Conservation (phyloP, 225 moss, liverwort and hornwort genomes). For the Ulota crispa region DNA sequence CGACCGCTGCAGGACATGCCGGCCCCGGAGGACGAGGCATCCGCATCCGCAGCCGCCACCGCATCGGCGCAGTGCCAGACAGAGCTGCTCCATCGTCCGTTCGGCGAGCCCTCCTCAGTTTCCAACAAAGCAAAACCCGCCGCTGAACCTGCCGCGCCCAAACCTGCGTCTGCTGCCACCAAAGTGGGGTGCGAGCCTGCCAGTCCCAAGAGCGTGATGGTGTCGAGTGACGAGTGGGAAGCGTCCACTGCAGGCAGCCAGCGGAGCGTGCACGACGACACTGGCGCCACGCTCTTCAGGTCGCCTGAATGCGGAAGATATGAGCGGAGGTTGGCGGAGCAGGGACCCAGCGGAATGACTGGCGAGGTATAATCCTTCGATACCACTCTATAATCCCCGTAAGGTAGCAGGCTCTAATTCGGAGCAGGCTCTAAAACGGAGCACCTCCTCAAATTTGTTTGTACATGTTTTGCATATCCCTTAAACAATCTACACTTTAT, state of each 20-base stretch:
- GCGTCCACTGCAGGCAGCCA: background rate
- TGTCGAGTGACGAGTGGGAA: slow-evolving; percentile 16
- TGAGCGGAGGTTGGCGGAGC: slow-evolving; percentile 17
- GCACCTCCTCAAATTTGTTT: too few relatives aligned
- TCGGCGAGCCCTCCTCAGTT: background rate
- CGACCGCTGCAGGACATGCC: slow-evolving; percentile 11
- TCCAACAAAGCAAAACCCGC: background rate
- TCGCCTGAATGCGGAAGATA: slow-evolving; percentile 10
- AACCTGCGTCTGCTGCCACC: background rate
- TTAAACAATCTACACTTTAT: too few relatives aligned
- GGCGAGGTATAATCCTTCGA: slow-evolving; percentile 14
- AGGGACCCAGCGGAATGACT: background rate
- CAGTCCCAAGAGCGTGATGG: slow-evolving; percentile 29
- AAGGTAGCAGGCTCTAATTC: too few relatives aligned
- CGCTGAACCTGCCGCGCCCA: background rate
- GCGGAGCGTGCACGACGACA: slow-evolving; percentile 2
- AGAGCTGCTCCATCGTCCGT: slow-evolving; percentile 2
- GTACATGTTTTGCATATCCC: too few relatives aligned
- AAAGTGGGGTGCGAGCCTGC: slow-evolving; percentile 10
- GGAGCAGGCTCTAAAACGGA: too few relatives aligned
- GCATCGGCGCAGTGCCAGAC: background rate
- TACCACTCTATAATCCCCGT: background rate
- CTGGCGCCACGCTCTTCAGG: background rate
- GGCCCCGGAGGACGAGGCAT: background rate
- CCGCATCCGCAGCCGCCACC: background rate